Percentiles rank a stretch among this genome's conserved stretches.
These are phyloP conservation scores for Nidularia pulvinata DNA, from an alignment of 768 basidiomycete genomes.

Conservation along the genomic window DNA sequence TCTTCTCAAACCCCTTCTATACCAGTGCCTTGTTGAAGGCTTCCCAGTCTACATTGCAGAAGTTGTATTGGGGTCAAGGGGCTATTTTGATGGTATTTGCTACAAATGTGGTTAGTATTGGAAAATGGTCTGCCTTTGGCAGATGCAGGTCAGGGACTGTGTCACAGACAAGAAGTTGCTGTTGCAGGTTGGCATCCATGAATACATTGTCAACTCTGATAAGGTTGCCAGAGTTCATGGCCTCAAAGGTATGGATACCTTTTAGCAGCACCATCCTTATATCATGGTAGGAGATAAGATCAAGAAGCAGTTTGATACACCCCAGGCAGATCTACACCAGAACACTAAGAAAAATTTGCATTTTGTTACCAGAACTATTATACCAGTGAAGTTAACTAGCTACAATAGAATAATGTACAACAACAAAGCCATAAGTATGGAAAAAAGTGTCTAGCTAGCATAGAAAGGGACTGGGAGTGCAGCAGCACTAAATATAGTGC, in stretches of 20 bases:
- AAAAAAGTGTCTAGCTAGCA: too few relatives aligned
- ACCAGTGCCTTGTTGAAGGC: constrained; percentile 8
- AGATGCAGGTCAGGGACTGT: constrained; percentile 7
- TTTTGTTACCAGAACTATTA: too few relatives aligned
- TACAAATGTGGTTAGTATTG: constrained; percentile 19
- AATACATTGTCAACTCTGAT: constrained; percentile 35
- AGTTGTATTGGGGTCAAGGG: constrained; percentile 10
- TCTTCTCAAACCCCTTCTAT: too few relatives aligned
- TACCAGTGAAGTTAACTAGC: too few relatives aligned
- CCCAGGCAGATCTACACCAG: too few relatives aligned
- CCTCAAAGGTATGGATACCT: constrained; percentile 18
- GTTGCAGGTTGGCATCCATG: constrained; percentile 6
- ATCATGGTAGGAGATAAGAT: constrained; percentile 11
- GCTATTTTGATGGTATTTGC: constrained; percentile 2
- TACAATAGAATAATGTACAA: too few relatives aligned
- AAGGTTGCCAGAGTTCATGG: constrained; percentile 11
- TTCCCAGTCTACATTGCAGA: constrained; percentile 14
- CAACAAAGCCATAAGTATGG: too few relatives aligned
- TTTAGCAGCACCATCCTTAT: constrained; percentile 24
- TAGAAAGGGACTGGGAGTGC: too few relatives aligned
- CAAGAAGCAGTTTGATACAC: constrained; percentile 8
- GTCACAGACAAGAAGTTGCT: constrained; percentile 17
- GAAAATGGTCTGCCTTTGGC: constrained; percentile 27
- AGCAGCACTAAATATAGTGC: too few relatives aligned
- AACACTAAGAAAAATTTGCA: too few relatives aligned